Conservation (phyloP, 1,284 basidiomycete species). For the Ustilago lituana region DNA sequence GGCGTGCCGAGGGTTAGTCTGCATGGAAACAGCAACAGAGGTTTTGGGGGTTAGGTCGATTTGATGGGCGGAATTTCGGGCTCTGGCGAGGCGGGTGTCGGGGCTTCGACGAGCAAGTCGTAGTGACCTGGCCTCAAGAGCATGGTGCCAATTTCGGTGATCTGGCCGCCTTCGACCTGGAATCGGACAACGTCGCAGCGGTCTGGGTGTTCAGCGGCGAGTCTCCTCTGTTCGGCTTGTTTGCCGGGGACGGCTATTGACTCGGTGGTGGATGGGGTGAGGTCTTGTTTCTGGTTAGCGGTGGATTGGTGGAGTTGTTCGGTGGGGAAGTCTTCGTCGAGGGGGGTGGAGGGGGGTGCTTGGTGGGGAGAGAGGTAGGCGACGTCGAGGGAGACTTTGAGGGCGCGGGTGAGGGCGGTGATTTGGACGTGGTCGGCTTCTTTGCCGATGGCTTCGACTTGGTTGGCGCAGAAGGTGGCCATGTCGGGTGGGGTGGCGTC, state of each 20-base stretch:
- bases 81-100: constrained; percentile 46
- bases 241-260: constrained; percentile 43
- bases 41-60: constrained; percentile 19
- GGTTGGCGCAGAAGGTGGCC: constrained; percentile 52
- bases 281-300: no score
- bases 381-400: constrained; percentile 57
- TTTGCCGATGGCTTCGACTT: constrained; percentile 62
- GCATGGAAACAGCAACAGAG: no score
- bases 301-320: constrained; percentile 16
- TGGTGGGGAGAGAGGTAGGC: constrained; percentile 54
- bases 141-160: constrained; percentile 54
- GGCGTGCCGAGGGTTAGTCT: no score
- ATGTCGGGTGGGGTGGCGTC: constrained; percentile 41
- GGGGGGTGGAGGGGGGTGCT: constrained; percentile 46
- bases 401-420: constrained; percentile 53
- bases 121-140: constrained; percentile 55
- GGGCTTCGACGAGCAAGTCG: constrained; percentile 53
- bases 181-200: constrained; percentile 59
- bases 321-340: constrained; percentile 31
- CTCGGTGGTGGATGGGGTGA: background rate
- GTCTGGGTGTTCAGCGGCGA: constrained; percentile 28
- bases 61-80: constrained; percentile 43
- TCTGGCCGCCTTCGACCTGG: constrained; percentile 53
- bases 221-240: constrained; percentile 17
- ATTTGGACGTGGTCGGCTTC: constrained; percentile 65